Percentiles rank a stretch among this genome's conserved stretches.
These are phyloP conservation scores for Cunninghamia lanceolata DNA, from an alignment of 75 land plant species.

Conservation along the genomic window DNA sequence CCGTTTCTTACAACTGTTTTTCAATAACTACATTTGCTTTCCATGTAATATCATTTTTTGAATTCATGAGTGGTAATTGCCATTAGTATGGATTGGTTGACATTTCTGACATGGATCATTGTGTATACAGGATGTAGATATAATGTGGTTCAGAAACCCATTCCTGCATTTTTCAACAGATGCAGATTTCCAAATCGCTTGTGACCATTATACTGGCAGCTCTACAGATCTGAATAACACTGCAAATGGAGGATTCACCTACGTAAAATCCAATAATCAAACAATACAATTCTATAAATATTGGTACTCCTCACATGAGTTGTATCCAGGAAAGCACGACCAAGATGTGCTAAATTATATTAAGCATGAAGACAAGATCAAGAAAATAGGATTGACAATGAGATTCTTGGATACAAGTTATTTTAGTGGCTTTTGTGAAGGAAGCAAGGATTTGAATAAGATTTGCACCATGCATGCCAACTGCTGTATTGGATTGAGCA, in stretches of 20 bases:
- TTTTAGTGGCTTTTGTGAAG: constrained; percentile 72
- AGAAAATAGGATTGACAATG: constrained; percentile 46
- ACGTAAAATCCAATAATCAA: constrained; percentile 18
- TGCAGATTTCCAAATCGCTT: constrained; percentile 62
- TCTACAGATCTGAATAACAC: constrained; percentile 50
- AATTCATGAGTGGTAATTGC: too few relatives aligned
- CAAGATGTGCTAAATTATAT: neutral
- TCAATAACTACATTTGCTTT: too few relatives aligned
- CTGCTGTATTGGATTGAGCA: too few relatives aligned
- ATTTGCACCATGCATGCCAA: too few relatives aligned
- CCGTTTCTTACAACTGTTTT: too few relatives aligned
- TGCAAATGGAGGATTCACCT: constrained; percentile 81
- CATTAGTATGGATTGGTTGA: too few relatives aligned
- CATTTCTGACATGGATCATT: neutral
- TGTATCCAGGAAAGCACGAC: neutral
- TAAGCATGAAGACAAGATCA: constrained; percentile 36
- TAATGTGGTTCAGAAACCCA: constrained; percentile 84
- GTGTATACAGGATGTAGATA: constrained; percentile 75
- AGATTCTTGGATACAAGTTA: constrained; percentile 48
- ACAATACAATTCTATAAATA: neutral
- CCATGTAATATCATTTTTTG: too few relatives aligned
- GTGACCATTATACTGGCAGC: constrained; percentile 62
- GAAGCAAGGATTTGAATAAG: constrained; percentile 38
- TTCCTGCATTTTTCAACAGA: constrained; percentile 43
- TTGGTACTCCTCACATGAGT: constrained; percentile 49